Evolutionary conservation across 441 rosid genomes (phyloP).

Genomic region (Pelargonium citronellum): DNA sequence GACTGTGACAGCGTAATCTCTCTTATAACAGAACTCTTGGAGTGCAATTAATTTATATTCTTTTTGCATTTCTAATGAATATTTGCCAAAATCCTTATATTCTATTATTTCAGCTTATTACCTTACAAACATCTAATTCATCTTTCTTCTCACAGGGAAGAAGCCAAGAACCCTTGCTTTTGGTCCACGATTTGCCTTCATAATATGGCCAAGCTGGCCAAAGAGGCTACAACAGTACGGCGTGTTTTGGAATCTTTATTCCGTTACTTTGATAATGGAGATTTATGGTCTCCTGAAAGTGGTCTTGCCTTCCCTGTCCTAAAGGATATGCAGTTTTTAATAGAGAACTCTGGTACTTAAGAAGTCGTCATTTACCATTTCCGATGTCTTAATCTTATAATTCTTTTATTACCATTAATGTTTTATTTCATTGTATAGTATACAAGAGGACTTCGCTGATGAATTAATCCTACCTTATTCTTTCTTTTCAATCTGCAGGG

Average conservation of each 20-base stretch:
- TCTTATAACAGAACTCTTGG: conserved; percentile 25
- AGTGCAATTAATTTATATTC: conserved; percentile 13
- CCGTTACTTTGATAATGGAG: conserved; percentile 64
- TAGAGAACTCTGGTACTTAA: conserved; percentile 71
- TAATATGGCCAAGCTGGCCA: conserved; percentile 77
- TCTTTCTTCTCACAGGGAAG: conserved; percentile 43
- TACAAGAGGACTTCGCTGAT: conserved; percentile 19
- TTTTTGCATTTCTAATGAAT: conserved; percentile 8
- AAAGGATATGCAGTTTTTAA: conserved; percentile 58
- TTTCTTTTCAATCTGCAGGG: conserved; percentile 38
- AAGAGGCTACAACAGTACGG: conserved; percentile 80
- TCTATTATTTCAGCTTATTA: conserved; percentile 2
- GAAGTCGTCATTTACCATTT: neutral
- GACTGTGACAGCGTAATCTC: conserved; percentile 61
- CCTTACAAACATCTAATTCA: conserved; percentile 19
- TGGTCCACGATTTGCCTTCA: conserved; percentile 81
- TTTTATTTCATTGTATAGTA: conserved; percentile 11
- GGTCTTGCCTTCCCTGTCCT: conserved; percentile 78
- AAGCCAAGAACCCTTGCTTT: conserved; percentile 65
- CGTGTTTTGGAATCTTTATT: conserved; percentile 90
- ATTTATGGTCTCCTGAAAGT: conserved; percentile 63
- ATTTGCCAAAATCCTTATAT: conserved; percentile 11
- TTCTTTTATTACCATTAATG: conserved; percentile 5
- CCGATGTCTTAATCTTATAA: conserved; percentile 7
- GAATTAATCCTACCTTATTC: conserved; percentile 23